phyloP scores from a whole-genome alignment of 2,329 filamentous ascomycete genomes.

The Trichothecium sympodiale region DNA sequence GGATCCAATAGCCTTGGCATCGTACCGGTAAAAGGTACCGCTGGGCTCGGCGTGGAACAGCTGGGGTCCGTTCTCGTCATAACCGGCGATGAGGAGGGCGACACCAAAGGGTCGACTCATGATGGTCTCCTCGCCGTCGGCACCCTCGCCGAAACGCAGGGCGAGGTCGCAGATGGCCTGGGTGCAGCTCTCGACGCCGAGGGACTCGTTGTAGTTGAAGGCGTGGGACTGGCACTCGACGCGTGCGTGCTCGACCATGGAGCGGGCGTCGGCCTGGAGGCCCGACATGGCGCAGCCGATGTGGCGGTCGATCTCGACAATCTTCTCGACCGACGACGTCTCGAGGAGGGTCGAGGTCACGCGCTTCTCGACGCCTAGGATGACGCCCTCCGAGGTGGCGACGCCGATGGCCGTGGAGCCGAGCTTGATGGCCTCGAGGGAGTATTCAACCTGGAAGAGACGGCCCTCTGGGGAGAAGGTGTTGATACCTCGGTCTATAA shows the following conservation, averaged over 20 bases:
- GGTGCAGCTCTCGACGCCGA: slow-evolving; percentile 94
- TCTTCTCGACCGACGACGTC: slow-evolving; percentile 97
- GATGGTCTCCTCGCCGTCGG: slow-evolving; percentile 95
- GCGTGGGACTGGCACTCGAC: slow-evolving; percentile 95
- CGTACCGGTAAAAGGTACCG: slow-evolving; percentile 97
- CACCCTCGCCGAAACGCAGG: slow-evolving; percentile 90
- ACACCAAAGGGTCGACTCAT: slow-evolving; percentile 98
- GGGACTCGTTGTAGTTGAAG: slow-evolving; percentile 94
- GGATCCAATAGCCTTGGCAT: slow-evolving; percentile 96
- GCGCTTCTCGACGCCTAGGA: slow-evolving; percentile 97
- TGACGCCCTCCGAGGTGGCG: slow-evolving; percentile 86
- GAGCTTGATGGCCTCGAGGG: slow-evolving; percentile 98
- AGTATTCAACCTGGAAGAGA: slow-evolving; percentile 99
- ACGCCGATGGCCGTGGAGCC: slow-evolving; percentile 97
- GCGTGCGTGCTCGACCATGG: slow-evolving; percentile 96
- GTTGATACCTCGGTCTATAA: slow-evolving; percentile 90
- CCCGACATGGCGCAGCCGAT: slow-evolving; percentile 99
- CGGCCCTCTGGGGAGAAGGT: slow-evolving; percentile 99
- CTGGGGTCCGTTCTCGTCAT: slow-evolving; percentile 92
- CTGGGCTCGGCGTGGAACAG: slow-evolving; percentile 97
- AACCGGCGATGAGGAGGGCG: slow-evolving; percentile 88
- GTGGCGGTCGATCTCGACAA: slow-evolving; percentile 97
- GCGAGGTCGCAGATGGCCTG: slow-evolving; percentile 98
- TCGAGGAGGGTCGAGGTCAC: slow-evolving; percentile 96
- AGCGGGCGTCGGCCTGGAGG: slow-evolving; percentile 91